Evolutionary conservation across 257 asterid species (phyloP).

Genomic region (Solanum sitiens): DNA sequence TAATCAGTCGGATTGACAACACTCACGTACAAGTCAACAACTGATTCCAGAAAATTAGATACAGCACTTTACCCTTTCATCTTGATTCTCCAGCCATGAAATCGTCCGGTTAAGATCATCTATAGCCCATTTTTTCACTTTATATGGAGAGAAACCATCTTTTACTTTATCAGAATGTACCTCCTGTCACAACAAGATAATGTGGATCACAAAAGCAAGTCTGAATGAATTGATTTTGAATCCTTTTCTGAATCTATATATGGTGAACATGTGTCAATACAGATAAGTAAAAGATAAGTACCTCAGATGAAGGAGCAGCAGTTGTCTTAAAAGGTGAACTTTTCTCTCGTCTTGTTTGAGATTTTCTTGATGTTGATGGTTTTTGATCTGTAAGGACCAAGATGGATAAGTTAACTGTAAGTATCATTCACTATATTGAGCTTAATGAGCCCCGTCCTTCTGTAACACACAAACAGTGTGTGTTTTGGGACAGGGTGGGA

Average conservation of each 20-base stretch:
- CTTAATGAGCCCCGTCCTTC: background rate
- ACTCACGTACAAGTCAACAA: background rate
- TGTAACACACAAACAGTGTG: background rate
- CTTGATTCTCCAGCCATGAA: conserved; percentile 84
- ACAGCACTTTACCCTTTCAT: conserved; percentile 55
- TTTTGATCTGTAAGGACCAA: conserved; percentile 36
- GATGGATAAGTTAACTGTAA: background rate
- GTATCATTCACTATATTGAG: background rate
- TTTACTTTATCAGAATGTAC: conserved; percentile 21
- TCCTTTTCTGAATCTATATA: background rate
- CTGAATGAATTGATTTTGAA: background rate
- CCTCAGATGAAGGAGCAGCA: conserved; percentile 48
- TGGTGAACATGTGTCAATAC: background rate
- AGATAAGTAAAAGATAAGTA: conserved; percentile 10
- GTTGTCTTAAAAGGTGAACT: conserved; percentile 24
- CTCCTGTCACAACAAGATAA: conserved; percentile 8
- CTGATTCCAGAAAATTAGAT: background rate
- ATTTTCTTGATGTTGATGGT: conserved; percentile 31
- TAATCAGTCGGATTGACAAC: background rate
- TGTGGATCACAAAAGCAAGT: background rate
- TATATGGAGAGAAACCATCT: conserved; percentile 43
- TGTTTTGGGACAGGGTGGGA: background rate
- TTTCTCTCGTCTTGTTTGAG: conserved; percentile 33
- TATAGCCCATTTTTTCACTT: conserved; percentile 77
- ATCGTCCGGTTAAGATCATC: conserved; percentile 66